Base-by-base conservation (phyloP, 2,329 filamentous ascomycete genomes). In the Calonectria montana region DNA sequence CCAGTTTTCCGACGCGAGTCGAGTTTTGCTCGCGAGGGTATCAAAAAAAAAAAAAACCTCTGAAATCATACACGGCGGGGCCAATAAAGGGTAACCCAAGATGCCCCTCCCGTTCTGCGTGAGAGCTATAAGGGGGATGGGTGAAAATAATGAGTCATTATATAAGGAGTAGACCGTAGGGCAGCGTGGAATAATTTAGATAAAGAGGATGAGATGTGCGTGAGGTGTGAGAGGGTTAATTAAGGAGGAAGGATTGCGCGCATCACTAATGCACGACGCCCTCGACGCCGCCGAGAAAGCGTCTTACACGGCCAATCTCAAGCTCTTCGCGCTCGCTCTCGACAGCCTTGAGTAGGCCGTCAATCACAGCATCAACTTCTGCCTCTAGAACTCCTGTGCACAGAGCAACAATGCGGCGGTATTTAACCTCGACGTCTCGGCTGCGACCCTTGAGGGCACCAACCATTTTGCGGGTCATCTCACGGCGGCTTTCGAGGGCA, bases 341-440 rank as follows among this genome's bases (percentile, higher is more conserved):
- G 3, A 98, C 93, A 2, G 97, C 97, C 73, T 94, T 91, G 57
- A 97, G 90, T 50, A 99, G 86, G 3, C 92, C 91, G 65, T 95
- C 94, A 0, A 98, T 87, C 64, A 95, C 90, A 69, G 91, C 90
- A 77, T 98, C 97, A 16, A 98, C 94, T 70, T 94, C 90, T 10
- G 89, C 88, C 73, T 97, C 95, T 1, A 91, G 89, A 39, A 96
- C 94, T 10, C 91, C 92, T 0, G 95, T 97, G 81, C 96, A 98
- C 15, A 98, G 86, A 66, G 93, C 92, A 27, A 99, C 95, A 35
- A 98, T 94, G 75, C 93, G 94, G 29, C 95, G 90, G 81, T 98
- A 98, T 83, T 97, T 95, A 75, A 93, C 88, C 80, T 98, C 96
- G 4, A 97, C 88, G 66, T 98, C 95, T 5, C 92, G 92, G 77